Conservation (phyloP, 1,139 yeast genomes). For the Debaryomycetaceae sp. region DNA sequence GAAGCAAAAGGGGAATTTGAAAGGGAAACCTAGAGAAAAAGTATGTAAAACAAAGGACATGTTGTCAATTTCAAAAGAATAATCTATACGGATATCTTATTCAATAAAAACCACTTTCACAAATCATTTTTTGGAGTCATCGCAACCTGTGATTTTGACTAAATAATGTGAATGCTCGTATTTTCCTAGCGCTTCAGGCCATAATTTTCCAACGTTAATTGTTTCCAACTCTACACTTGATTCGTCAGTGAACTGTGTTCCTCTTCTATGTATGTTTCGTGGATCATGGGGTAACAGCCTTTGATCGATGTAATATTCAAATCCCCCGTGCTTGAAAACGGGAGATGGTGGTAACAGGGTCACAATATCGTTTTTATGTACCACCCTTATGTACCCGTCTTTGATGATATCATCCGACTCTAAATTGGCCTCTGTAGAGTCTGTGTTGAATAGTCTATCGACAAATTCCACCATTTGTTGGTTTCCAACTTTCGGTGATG, state of each 20-base stretch:
- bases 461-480: constrained; percentile 45
- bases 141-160: constrained; percentile 32
- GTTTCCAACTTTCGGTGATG: constrained; percentile 64
- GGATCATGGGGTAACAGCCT: constrained; percentile 44
- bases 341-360: constrained; percentile 56
- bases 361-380: constrained; percentile 54
- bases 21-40: constrained; percentile 60
- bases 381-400: constrained; percentile 46
- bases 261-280: constrained; percentile 27
- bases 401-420: constrained; percentile 14
- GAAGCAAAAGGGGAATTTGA: constrained; percentile 37
- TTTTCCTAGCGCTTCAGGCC: constrained; percentile 26
- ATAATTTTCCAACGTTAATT: constrained; percentile 10
- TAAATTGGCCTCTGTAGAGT: constrained; percentile 14
- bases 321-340: constrained; percentile 46
- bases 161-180: constrained; percentile 36
- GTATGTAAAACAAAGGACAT: constrained; percentile 48
- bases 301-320: constrained; percentile 45
- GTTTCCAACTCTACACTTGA: neutral
- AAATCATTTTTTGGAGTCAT: constrained; percentile 6
- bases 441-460: constrained; percentile 46
- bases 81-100: neutral
- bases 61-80: constrained; percentile 31
- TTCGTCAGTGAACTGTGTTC: constrained; percentile 4
- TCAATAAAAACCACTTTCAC: neutral